These are phyloP conservation scores for Solanum chiquidenum DNA, from an alignment of 257 asterid species.

Conservation along the genomic window DNA sequence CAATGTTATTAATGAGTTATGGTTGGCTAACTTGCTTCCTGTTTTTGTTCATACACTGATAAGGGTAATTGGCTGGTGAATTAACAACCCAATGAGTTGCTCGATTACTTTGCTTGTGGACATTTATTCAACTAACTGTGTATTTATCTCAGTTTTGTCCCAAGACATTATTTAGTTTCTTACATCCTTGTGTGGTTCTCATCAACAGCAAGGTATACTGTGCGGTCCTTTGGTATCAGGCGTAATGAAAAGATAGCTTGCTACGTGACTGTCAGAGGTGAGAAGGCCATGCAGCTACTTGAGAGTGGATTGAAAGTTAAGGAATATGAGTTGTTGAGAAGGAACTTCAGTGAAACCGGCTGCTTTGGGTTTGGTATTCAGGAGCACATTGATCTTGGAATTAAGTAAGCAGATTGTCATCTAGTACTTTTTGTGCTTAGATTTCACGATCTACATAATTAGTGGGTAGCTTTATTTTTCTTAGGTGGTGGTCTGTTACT, in stretches of 20 bases:
- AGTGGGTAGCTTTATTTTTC: not conserved
- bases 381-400: slow-evolving; percentile 83
- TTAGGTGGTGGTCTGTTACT: not conserved
- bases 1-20: not conserved
- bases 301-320: slow-evolving; percentile 66
- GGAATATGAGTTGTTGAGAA: slow-evolving; percentile 52
- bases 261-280: slow-evolving; percentile 59
- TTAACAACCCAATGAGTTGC: not conserved
- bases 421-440: not conserved
- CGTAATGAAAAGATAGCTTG: slow-evolving; percentile 77
- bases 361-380: slow-evolving; percentile 80
- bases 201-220: slow-evolving; percentile 64
- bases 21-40: not conserved
- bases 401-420: slow-evolving; percentile 37
- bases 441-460: not conserved
- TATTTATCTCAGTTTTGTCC: not conserved
- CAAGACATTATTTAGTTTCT: not conserved
- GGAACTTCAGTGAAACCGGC: slow-evolving; percentile 67
- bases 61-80: not conserved
- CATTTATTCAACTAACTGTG: not conserved
- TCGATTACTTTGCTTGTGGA: not conserved
- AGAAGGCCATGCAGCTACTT: slow-evolving; percentile 59
- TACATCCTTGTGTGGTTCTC: not conserved
- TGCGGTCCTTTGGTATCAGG: slow-evolving; percentile 63
- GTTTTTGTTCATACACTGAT: not conserved